These are phyloP conservation scores for Xerocomus spinulosus DNA, from an alignment of 768 basidiomycete genomes.

Conservation along the genomic window DNA sequence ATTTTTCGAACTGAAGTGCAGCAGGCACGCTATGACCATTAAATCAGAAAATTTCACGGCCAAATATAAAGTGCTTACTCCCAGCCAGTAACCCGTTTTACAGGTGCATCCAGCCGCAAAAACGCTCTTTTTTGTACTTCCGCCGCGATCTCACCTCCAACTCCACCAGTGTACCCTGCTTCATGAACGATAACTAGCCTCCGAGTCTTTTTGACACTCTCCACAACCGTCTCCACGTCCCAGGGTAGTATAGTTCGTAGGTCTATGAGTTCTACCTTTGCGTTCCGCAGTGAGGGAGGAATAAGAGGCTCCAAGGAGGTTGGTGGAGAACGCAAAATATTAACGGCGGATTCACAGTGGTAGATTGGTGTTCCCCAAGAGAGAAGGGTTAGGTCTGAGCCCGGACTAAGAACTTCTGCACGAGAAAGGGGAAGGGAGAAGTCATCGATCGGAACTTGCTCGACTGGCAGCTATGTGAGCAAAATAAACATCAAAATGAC, in stretches of 20 bases:
- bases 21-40: conserved; percentile 60
- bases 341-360: conserved; percentile 80
- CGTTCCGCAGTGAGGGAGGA: conserved; percentile 58
- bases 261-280: conserved; percentile 86
- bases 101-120: conserved; percentile 81
- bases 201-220: conserved; percentile 83
- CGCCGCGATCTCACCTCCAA: conserved; percentile 89
- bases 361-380: conserved; percentile 95
- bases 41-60: not conserved
- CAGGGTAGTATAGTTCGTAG: conserved; percentile 85
- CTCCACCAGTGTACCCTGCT: conserved; percentile 81
- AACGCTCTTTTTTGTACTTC: conserved; percentile 88
- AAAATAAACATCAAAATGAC: not conserved
- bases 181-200: conserved; percentile 89
- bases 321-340: conserved; percentile 66
- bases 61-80: conserved; percentile 59
- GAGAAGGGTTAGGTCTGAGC: conserved; percentile 82
- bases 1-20: conserved; percentile 85
- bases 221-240: conserved; percentile 75
- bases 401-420: conserved; percentile 70
- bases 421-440: conserved; percentile 77
- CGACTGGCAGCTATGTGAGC: conserved; percentile 44
- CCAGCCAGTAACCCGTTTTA: conserved; percentile 86
- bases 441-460: conserved; percentile 90
- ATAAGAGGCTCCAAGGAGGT: conserved; percentile 57